Conservation (phyloP, 1,284 basidiomycete species). For the Vanrija humicola region DNA sequence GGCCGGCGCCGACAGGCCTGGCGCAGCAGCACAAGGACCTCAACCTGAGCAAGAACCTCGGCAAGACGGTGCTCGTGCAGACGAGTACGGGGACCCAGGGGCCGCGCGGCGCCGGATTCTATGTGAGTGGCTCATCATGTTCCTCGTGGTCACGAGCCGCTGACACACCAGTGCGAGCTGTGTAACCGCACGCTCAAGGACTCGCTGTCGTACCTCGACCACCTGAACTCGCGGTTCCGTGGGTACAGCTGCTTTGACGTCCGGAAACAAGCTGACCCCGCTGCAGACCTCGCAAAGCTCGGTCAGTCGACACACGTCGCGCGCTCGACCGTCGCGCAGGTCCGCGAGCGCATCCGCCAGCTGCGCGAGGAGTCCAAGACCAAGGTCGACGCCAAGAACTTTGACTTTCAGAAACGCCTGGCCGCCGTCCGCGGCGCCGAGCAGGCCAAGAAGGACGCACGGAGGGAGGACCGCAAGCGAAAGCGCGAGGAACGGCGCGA, state of each 20-base stretch:
- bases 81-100: conserved; percentile 66
- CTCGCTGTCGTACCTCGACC: conserved; percentile 87
- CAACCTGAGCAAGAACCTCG: conserved; percentile 84
- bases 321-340: conserved; percentile 86
- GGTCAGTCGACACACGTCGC: conserved; percentile 91
- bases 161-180: conserved; percentile 62
- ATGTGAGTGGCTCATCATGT: conserved; percentile 50
- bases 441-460: conserved; percentile 41
- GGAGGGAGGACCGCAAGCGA: conserved; percentile 61
- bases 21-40: conserved; percentile 71
- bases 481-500: conserved; percentile 38
- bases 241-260: conserved; percentile 49
- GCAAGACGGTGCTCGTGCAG: conserved; percentile 81
- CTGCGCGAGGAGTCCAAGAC: conserved; percentile 82
- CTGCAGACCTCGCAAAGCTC: conserved; percentile 69
- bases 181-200: conserved; percentile 92
- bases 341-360: conserved; percentile 78
- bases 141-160: no score
- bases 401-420: conserved; percentile 86
- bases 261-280: background rate
- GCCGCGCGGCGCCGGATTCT: conserved; percentile 84
- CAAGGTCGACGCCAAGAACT: conserved; percentile 73
- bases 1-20: conserved; percentile 78
- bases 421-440: conserved; percentile 69
- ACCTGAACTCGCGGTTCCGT: conserved; percentile 93